Evolutionary conservation across 139 green algal genomes (phyloP).

Genomic region (Micractinium sp.): DNA sequence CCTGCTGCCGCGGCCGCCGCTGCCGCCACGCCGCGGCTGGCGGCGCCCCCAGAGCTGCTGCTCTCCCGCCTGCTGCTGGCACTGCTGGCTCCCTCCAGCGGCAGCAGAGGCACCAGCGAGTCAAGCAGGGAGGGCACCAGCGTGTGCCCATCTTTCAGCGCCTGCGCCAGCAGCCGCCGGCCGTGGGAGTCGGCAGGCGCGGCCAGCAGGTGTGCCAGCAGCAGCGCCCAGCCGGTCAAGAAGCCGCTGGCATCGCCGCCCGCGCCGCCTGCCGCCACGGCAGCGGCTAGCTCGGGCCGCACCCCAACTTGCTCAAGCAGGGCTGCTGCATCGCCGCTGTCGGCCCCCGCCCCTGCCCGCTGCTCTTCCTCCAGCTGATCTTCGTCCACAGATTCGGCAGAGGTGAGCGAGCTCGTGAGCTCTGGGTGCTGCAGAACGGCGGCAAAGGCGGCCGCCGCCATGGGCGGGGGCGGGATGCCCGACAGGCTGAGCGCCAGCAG

Average conservation of each 20-base stretch:
- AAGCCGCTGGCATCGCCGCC: slow-evolving; percentile 5
- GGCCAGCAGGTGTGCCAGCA: slow-evolving; percentile 43
- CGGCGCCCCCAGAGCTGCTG: not conserved
- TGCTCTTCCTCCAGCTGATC: not conserved
- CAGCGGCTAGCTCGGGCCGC: slow-evolving; percentile 43
- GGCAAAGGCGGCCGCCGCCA: slow-evolving; percentile 37
- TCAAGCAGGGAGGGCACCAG: slow-evolving; percentile 51
- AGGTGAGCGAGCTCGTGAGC: slow-evolving; percentile 30
- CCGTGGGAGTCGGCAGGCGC: slow-evolving; percentile 26
- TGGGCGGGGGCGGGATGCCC: not conserved
- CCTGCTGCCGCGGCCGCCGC: not conserved
- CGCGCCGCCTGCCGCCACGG: not conserved
- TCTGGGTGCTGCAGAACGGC: slow-evolving; percentile 53
- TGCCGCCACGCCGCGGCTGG: not conserved
- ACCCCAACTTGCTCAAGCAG: slow-evolving; percentile 46
- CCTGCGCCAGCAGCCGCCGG: slow-evolving; percentile 25
- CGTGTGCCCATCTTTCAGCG: slow-evolving; percentile 21
- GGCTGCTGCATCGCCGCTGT: slow-evolving; percentile 5
- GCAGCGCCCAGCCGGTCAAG: slow-evolving; percentile 44
- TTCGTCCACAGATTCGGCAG: slow-evolving; percentile 30
- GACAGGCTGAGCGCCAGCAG: slow-evolving; percentile 41
- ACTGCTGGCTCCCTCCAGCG: slow-evolving; percentile 15
- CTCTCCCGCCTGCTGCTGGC: not conserved
- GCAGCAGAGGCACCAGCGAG: slow-evolving; percentile 29
- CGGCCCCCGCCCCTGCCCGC: not conserved